These are phyloP conservation scores for Avena sativa DNA, from an alignment of 176 grass and related monocot species.

Conservation along the genomic window DNA sequence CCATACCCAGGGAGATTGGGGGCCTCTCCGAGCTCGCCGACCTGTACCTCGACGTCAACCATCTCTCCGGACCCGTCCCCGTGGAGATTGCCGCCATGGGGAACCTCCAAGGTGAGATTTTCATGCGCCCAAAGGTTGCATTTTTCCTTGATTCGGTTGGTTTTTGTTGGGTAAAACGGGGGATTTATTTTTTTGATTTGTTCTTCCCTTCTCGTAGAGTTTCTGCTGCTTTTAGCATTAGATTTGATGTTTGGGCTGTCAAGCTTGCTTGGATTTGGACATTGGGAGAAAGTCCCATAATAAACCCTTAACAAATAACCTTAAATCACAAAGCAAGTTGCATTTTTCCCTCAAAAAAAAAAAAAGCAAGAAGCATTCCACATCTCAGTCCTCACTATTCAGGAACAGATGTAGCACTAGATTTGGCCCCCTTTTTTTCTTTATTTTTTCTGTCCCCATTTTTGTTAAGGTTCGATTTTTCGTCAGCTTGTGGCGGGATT, in stretches of 20 bases:
- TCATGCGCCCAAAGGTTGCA: background rate
- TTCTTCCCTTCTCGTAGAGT: background rate
- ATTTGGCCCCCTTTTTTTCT: background rate
- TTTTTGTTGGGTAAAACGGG: background rate
- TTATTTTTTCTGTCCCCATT: background rate
- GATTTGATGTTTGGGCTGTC: background rate
- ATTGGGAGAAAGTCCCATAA: conserved; percentile 11
- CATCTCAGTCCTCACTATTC: background rate
- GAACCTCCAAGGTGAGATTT: conserved; percentile 77
- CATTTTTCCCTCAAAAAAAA: too few relatives aligned
- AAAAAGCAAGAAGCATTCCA: background rate
- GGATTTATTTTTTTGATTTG: background rate
- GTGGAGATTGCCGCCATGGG: conserved; percentile 63
- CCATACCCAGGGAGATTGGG: conserved; percentile 80
- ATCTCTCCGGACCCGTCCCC: conserved; percentile 67
- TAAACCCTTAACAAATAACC: background rate
- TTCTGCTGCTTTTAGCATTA: background rate
- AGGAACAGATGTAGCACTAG: conserved; percentile 34
- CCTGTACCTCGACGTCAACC: conserved; percentile 89
- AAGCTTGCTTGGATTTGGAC: conserved; percentile 29
- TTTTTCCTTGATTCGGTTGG: background rate
- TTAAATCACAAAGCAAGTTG: background rate
- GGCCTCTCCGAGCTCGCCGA: conserved; percentile 68
- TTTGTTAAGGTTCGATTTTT: conserved; percentile 24
- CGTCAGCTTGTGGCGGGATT: conserved; percentile 26